These are phyloP conservation scores for Leptographium flavum DNA, from an alignment of 2,329 filamentous ascomycete species.

Conservation along the genomic window DNA sequence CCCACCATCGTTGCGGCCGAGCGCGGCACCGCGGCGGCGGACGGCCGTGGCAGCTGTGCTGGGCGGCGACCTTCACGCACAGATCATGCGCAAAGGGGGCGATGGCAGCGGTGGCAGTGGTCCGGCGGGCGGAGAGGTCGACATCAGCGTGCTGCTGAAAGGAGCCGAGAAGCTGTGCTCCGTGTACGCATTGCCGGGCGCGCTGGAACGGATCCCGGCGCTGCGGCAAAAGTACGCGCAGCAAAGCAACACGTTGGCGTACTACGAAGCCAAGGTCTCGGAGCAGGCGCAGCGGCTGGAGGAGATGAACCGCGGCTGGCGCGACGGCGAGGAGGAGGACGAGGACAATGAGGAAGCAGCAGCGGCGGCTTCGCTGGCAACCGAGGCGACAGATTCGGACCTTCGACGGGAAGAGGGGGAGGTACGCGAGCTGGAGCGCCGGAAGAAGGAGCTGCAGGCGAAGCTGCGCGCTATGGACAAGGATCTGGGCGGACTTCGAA, in stretches of 20 bases:
- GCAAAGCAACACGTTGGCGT: constrained; percentile 57
- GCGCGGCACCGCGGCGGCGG: constrained; percentile 45
- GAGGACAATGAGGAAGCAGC: constrained; percentile 27
- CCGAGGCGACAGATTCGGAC: constrained; percentile 49
- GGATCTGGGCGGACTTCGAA: constrained; percentile 38
- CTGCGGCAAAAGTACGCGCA: constrained; percentile 59
- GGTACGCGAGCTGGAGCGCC: constrained; percentile 38
- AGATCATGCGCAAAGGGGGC: constrained; percentile 48
- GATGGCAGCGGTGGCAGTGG: constrained; percentile 31
- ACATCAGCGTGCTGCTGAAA: constrained; percentile 70
- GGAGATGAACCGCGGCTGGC: constrained; percentile 53
- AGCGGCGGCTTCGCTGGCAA: constrained; percentile 21
- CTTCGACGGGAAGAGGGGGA: constrained; percentile 55
- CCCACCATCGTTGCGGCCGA: constrained; percentile 27
- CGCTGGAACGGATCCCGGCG: constrained; percentile 57
- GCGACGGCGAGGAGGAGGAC: constrained; percentile 31
- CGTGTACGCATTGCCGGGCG: constrained; percentile 75
- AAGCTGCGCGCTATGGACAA: constrained; percentile 39
- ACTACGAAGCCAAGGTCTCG: constrained; percentile 68
- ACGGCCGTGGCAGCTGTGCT: constrained; percentile 84
- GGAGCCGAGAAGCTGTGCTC: constrained; percentile 83
- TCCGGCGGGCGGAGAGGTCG: constrained; percentile 46
- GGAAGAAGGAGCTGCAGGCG: constrained; percentile 40
- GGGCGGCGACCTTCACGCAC: constrained; percentile 72
- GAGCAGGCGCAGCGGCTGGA: constrained; percentile 63